Base-by-base conservation (phyloP, 1,139 yeast species). In the Sugiyamaella paludigena region DNA sequence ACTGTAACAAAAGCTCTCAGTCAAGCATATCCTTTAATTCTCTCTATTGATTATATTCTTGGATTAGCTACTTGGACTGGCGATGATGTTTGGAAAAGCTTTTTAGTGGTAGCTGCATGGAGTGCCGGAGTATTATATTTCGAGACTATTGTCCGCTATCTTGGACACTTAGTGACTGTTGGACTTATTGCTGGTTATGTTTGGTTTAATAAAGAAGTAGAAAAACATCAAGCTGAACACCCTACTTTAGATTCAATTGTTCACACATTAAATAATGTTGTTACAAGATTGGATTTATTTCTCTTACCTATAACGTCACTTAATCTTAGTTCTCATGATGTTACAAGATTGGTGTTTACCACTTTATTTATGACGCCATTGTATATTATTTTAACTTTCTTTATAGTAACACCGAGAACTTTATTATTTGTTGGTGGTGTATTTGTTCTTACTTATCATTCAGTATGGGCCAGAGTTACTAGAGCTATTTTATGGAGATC, bases 211-310 rank as follows among this genome's bases (percentile, higher is more conserved):
- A 71, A 71, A 36, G 49, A 52, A 34, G 59, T 64, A 8, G 61
- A 55, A 36, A 65, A 64, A 47, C 83, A 83, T 55, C 80, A 87
- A 46, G 77, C 74, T 34, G 72, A 74, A 43, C 81, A 83, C 55
- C 95, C 97, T 4, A 87, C 96, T 0, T 72, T 92, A 54, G 98
- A 92, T 65, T 94, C 88, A 54, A 87, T 89, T 45, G 84, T 91
- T n/a, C 88, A 83, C 55, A 79, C 87, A 8, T 76, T 92, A 63
- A 81, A 92, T 3, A 77, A 84, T 34, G 83, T 89, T 1, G 81
- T 89, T 48, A 76, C 84, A 46, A 82, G 91, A 61, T 81, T 87
- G 16, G 95, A 88, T 60, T 71, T 88, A 65, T 73, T 91, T 48
- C 72, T 89, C 48, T 77, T 82, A 38, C 98, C 98, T 12, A 73